Evolutionary conservation across 2,329 filamentous ascomycete genomes (phyloP).

Genomic region (Penicillium sp.): DNA sequence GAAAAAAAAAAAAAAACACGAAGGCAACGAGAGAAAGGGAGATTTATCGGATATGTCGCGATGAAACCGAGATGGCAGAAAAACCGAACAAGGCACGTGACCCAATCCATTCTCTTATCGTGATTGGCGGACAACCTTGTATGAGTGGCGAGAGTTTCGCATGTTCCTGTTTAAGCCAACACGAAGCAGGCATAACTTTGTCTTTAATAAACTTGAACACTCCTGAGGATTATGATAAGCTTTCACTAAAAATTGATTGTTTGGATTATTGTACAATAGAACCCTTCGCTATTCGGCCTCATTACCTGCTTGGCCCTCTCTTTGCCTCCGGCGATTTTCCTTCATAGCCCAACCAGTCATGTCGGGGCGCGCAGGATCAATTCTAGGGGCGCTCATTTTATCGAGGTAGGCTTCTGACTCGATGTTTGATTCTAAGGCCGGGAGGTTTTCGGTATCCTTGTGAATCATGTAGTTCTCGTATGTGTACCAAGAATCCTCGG

Average conservation of each 20-base stretch:
- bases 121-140: constrained; percentile 10
- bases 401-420: constrained; percentile 62
- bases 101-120: not conserved
- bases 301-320: constrained; percentile 18
- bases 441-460: constrained; percentile 44
- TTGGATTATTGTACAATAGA: constrained; percentile 1
- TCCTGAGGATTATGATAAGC: not conserved
- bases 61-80: constrained; percentile 18
- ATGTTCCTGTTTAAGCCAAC: not conserved
- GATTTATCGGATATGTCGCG: constrained; percentile 13
- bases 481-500: constrained; percentile 69
- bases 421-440: constrained; percentile 56
- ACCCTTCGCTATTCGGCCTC: constrained; percentile 22
- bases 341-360: constrained; percentile 49
- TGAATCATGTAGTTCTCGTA: constrained; percentile 72
- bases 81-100: constrained; percentile 17
- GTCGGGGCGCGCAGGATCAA: constrained; percentile 45
- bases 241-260: not conserved
- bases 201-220: not conserved
- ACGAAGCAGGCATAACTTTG: not conserved
- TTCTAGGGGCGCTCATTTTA: constrained; percentile 58
- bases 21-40: constrained; percentile 14
- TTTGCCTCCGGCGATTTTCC: constrained; percentile 41
- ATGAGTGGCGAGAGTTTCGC: constrained; percentile 1
- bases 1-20: constrained; percentile 18